Evolutionary conservation across 169 alveolate genomes (phyloP).

Genomic region (Cyclospora cayetanensis): DNA sequence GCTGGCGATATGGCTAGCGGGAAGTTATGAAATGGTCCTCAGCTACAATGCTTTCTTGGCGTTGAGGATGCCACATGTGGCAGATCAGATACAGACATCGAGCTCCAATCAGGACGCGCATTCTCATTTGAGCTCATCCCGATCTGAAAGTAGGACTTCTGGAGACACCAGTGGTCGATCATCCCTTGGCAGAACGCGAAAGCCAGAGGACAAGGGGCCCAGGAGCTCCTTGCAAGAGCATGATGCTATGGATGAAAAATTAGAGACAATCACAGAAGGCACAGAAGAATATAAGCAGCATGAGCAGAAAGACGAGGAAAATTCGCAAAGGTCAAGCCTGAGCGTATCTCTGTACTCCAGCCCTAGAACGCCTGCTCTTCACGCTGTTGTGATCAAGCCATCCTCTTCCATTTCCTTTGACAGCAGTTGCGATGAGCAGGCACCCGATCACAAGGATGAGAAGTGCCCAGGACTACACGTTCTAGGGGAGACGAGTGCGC

Average conservation of each 20-base stretch:
- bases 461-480: not conserved
- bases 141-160: not conserved
- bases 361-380: not conserved
- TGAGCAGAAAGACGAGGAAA: not conserved
- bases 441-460: not conserved
- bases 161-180: not conserved
- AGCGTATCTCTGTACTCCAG: not conserved
- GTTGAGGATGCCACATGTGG: not conserved
- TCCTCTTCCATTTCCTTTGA: not conserved
- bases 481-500: not conserved
- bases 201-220: not conserved
- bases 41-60: not conserved
- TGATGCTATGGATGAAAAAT: not conserved
- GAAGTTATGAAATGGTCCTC: constrained; percentile 24
- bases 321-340: not conserved
- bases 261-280: not conserved
- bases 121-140: not conserved
- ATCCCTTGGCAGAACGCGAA: not conserved
- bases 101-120: not conserved
- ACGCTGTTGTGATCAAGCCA: not conserved
- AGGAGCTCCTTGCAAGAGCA: too few relatives aligned
- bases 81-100: not conserved
- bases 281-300: not conserved
- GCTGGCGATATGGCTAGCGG: constrained; percentile 45
- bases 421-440: not conserved